These are phyloP conservation scores for Schwanniomyces vanrijiae DNA, from an alignment of 805 yeast genomes.

Conservation along the genomic window DNA sequence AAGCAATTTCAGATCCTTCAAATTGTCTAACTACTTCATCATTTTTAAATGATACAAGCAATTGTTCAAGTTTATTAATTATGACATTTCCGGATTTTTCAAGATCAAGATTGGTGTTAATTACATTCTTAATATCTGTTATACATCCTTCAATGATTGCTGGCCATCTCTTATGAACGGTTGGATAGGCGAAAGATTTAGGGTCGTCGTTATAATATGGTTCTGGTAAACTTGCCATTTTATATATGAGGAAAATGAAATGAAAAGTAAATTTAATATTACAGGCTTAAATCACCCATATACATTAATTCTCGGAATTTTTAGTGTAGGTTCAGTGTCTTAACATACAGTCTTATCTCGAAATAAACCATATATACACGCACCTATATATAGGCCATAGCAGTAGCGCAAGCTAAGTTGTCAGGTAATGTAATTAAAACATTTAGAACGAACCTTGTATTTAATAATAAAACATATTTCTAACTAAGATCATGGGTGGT, in stretches of 20 bases:
- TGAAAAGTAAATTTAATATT: background rate
- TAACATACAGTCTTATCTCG: too few relatives aligned
- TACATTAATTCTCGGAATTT: too few relatives aligned
- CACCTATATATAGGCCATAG: too few relatives aligned
- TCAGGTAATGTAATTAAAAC: background rate
- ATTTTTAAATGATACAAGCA: slow-evolving; percentile 45
- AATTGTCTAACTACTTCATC: slow-evolving; percentile 34
- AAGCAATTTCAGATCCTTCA: slow-evolving; percentile 30
- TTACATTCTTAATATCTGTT: slow-evolving; percentile 53
- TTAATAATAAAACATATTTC: background rate
- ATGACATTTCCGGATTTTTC: slow-evolving; percentile 50
- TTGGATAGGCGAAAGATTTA: slow-evolving; percentile 78
- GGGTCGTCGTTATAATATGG: slow-evolving; percentile 65
- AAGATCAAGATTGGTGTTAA: slow-evolving; percentile 20
- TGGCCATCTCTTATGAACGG: slow-evolving; percentile 86
- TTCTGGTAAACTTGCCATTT: slow-evolving; percentile 33
- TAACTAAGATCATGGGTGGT: background rate
- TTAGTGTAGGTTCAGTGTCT: too few relatives aligned
- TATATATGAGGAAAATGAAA: background rate
- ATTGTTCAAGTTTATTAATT: slow-evolving; percentile 34
- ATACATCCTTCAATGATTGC: slow-evolving; percentile 68
- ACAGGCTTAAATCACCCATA: too few relatives aligned
- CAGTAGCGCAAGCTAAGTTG: too few relatives aligned
- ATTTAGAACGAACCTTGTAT: background rate
- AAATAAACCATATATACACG: too few relatives aligned